Base-by-base conservation (phyloP, 805 yeast species). In the Cyberlindnera subsufficiens region DNA sequence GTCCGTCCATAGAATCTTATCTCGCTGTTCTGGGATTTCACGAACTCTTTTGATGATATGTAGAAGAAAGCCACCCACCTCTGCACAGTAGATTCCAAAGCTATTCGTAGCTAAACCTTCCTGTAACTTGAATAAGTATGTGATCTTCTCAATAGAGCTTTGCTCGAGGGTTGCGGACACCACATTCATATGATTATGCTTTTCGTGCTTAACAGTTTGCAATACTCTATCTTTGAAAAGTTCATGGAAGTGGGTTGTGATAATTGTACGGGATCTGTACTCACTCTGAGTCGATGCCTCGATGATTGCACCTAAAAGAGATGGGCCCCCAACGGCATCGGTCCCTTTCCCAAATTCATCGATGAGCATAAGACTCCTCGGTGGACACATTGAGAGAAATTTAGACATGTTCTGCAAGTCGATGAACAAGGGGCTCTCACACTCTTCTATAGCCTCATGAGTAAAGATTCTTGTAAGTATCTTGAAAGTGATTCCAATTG, bases 271-370 rank as follows among this genome's bases (percentile, higher is more conserved):
- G 0, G 67, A 58, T 6, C 55, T 50, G 1, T 17, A 14, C 6
- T 45, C 27, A 0, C 17, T 25, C 5, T 39, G 30, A 3, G 47
- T 7, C 2, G 69, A 39, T 14, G 54, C 38, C 16, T 56, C 57
- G 5, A 74, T 44, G 3, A 67, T 52, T 0, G 74, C 53, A 1
- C 74, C 75, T 42, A 71, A 61, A 10, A 73, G 42, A 1, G 75
- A 61, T 0, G 74, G 74, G 0, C 77, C 77, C 41, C 73, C 74
- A 11, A 65, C 50, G 0, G 66, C 48, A 50, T 72, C 75, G 0
- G 77, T 75, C 0, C 80, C 80, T 45, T 74, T 73, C 0, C 80
- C 81, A 55, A 71, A 74, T 45, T 75, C 80, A 54, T 76, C 79
- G 20, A 77, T 62, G 6, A 77, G 54, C 2, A 78, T 47, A 22